Conservation (phyloP, 768 basidiomycete species). For the Mycena rosella region DNA sequence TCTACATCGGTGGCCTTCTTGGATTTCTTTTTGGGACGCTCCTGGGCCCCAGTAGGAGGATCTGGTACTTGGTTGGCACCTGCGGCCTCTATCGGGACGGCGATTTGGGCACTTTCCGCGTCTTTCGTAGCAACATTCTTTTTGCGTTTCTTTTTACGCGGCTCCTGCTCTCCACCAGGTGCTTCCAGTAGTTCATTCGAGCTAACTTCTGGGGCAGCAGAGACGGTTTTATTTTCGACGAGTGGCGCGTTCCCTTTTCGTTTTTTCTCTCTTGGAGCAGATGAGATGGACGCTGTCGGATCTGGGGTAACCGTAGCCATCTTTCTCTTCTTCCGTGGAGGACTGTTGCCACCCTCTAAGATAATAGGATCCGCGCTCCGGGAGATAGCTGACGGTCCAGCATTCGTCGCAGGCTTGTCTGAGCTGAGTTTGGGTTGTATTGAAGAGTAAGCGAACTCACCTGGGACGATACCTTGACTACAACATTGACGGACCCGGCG, state of each 20-base stretch:
- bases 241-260: constrained; percentile 1
- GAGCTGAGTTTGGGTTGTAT: background rate
- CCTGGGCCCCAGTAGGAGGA: background rate
- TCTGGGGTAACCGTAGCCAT: constrained; percentile 2
- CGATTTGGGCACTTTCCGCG: background rate
- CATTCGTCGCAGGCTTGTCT: constrained; percentile 1
- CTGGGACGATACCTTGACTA: constrained; percentile 46
- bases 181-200: background rate
- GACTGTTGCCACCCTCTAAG: background rate
- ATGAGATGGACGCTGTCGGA: background rate
- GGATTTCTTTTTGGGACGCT: constrained; percentile 28
- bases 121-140: background rate
- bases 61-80: constrained; percentile 7
- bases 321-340: constrained; percentile 27
- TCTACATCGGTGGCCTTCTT: constrained; percentile 19
- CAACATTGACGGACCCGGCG: constrained; percentile 48
- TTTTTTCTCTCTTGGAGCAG: constrained; percentile 10
- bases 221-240: background rate
- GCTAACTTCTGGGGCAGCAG: background rate
- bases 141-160: constrained; percentile 41
- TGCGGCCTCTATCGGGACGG: constrained; percentile 10
- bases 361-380: background rate
- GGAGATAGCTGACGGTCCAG: background rate
- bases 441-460: constrained; percentile 15
- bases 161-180: constrained; percentile 22